Evolutionary conservation across 2,329 filamentous ascomycete genomes (phyloP), one percentile per base, ranked within the genome.

Genomic region (Emergomyces africanus): DNA sequence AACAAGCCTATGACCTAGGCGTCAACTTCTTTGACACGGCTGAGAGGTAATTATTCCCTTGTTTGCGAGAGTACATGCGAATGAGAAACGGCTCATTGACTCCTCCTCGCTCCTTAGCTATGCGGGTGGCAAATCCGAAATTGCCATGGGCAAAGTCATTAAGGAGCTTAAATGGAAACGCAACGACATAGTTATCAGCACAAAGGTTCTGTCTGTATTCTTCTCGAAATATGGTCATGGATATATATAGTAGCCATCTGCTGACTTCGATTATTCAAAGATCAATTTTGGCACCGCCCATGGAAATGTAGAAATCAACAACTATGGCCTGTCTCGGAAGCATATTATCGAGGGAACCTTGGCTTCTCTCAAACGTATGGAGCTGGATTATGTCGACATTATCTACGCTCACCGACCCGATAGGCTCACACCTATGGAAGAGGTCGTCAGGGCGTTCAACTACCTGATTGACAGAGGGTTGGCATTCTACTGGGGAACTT

Each of bases 331-430:
- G n/a, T 86, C 82, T 2, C 78, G 84, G 50, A 89, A 89, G 71
- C 85, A 88, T 71, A 76, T 89, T 53, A 75, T 88, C 61, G 85
- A 89, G 72, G 86, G 84, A 25, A 79, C 82, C 57, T 76, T 81
- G 48, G 77, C 77, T 20, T 81, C 81, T 5, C 77, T 89, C 33
- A 73, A 82, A 66, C 79, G 85, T 37, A 75, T 88, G 58, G 76
- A 86, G 64, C 78, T 83, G 60, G 80, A 81, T 33, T 89, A 89
- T 67, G 84, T 89, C 39, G 86, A 89, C 68, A 75, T 88, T 57
- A 77, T 89, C 65, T 88, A 85, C 69, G 84, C 85, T n/a, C 86
- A 88, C 73, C 79, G 85, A 12, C 83, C 85, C 1, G 86, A 89
- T 68, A 78, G 83, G 14, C 74, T 71, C 49, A 88, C 85, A 0